Evolutionary conservation across 2,329 filamentous ascomycete species (phyloP).

Genomic region (Alternaria sp.): DNA sequence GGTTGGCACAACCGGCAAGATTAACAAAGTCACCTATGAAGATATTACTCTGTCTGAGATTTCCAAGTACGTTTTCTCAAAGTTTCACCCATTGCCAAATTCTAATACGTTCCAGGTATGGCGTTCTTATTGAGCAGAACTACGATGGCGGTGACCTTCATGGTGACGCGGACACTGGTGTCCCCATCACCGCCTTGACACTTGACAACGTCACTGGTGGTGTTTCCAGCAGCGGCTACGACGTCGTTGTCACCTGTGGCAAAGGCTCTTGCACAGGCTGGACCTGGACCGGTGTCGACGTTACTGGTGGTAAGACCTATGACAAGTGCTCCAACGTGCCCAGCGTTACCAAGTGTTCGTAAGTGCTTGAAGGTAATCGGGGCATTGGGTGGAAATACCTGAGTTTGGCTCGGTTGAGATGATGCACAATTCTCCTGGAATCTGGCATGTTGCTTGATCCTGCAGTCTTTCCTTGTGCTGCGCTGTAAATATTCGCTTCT

Average conservation of each 20-base stretch:
- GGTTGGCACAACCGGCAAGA: constrained; percentile 60
- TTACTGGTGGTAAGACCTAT: constrained; percentile 51
- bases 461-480: neutral
- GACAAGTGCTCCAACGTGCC: constrained; percentile 49
- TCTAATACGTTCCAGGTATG: constrained; percentile 42
- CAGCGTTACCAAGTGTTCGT: constrained; percentile 30
- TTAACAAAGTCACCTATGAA: constrained; percentile 58
- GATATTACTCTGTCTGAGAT: constrained; percentile 58
- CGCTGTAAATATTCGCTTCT: constrained; percentile 6
- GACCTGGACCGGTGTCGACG: constrained; percentile 60
- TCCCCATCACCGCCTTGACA: constrained; percentile 56
- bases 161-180: constrained; percentile 56
- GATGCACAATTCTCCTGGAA: neutral
- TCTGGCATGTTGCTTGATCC: neutral
- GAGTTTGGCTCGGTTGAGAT: neutral
- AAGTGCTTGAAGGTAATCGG: neutral
- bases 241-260: constrained; percentile 64
- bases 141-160: constrained; percentile 58
- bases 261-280: constrained; percentile 60
- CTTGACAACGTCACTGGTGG: constrained; percentile 51
- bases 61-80: constrained; percentile 32
- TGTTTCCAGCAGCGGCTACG: constrained; percentile 52
- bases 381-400: neutral
- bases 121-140: constrained; percentile 62
- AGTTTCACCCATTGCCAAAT: neutral